Evolutionary conservation across 805 yeast genomes (phyloP).

Genomic region (Candida xiaguanensis): DNA sequence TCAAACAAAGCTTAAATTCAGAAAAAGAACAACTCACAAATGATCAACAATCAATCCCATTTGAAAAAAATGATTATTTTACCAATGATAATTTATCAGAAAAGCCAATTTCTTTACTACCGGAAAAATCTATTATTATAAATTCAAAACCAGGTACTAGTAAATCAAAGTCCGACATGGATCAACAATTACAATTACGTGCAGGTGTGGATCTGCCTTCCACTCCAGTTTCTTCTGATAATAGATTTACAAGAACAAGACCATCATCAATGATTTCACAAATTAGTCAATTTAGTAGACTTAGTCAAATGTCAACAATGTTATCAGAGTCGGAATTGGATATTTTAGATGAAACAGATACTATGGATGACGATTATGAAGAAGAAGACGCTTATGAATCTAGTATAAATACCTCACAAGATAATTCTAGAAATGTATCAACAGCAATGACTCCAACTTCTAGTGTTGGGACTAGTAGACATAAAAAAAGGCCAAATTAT

Average conservation of each 20-base stretch:
- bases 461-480: conserved; percentile 4
- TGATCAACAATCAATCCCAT: neutral
- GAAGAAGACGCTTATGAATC: conserved; percentile 38
- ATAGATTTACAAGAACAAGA: conserved; percentile 18
- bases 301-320: conserved; percentile 38
- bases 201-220: conserved; percentile 5
- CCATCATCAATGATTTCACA: conserved; percentile 42
- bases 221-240: conserved; percentile 7
- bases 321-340: conserved; percentile 41
- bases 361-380: conserved; percentile 33
- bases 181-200: neutral
- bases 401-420: conserved; percentile 33
- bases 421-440: conserved; percentile 13
- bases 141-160: neutral
- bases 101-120: too few relatives aligned
- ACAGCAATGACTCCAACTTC: conserved; percentile 14
- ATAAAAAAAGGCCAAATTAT: conserved; percentile 28
- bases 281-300: conserved; percentile 35
- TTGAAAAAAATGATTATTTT: neutral
- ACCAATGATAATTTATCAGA: neutral
- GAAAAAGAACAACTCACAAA: neutral
- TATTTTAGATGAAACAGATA: conserved; percentile 36
- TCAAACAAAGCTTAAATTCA: neutral
- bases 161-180: neutral
- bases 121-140: neutral